Percentiles rank a stretch among this genome's conserved stretches.
Evolutionary conservation across 2,329 filamentous ascomycete genomes (phyloP).

Genomic region (Mollisiaceae sp.): DNA sequence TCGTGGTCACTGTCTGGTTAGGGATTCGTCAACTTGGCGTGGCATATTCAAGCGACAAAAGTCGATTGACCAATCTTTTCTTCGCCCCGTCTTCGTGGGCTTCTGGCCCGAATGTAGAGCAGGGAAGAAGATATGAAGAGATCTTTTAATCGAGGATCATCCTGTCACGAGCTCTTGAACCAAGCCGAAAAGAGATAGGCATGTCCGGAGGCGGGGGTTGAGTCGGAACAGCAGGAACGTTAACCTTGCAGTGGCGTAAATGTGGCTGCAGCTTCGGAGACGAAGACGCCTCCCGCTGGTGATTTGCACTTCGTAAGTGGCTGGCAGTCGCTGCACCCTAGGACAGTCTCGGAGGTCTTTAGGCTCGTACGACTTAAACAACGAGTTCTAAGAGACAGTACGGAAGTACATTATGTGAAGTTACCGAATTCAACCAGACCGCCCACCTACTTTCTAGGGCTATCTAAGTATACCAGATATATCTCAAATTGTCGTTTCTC

Average conservation of each 20-base stretch:
- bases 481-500: too few species aligned
- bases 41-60: neutral
- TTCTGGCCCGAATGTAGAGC: neutral
- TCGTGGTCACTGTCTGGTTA: neutral
- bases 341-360: neutral
- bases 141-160: slow-evolving; percentile 4
- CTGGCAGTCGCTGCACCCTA: neutral
- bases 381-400: neutral
- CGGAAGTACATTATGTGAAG: neutral
- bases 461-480: too few species aligned
- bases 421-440: neutral
- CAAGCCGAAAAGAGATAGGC: neutral
- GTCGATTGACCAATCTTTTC: neutral
- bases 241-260: slow-evolving; percentile 1
- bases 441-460: too few species aligned
- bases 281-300: neutral
- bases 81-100: neutral
- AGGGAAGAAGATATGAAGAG: neutral
- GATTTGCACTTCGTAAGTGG: neutral
- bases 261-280: neutral
- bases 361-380: too few species aligned
- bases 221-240: neutral
- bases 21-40: neutral
- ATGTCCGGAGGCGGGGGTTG: neutral
- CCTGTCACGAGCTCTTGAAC: neutral